These are phyloP conservation scores for Zygotorulaspora sp. DNA, from an alignment of 805 yeast genomes.

Conservation along the genomic window DNA sequence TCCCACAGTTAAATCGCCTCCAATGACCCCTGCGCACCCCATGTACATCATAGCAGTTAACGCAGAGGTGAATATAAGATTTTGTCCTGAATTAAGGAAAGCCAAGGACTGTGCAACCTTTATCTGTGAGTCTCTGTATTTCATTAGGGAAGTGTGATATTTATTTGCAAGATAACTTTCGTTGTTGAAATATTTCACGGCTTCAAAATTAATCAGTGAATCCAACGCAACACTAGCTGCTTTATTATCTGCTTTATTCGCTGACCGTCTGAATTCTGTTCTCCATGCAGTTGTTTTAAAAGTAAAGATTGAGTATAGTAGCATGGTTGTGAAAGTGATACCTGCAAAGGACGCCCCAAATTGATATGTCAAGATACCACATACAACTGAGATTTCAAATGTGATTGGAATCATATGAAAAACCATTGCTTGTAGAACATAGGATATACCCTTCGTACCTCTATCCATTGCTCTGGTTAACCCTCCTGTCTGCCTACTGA, in stretches of 20 bases:
- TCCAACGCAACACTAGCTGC: slow-evolving; percentile 96
- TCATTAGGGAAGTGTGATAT: slow-evolving; percentile 67
- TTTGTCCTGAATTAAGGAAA: slow-evolving; percentile 74
- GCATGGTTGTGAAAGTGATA: slow-evolving; percentile 82
- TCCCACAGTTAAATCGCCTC: slow-evolving; percentile 82
- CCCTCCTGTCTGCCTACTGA: slow-evolving; percentile 92
- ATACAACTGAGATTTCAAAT: slow-evolving; percentile 86
- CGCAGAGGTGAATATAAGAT: slow-evolving; percentile 77
- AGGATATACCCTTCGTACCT: slow-evolving; percentile 95
- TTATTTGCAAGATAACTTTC: slow-evolving; percentile 74
- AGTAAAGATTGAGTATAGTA: slow-evolving; percentile 82
- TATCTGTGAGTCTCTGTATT: slow-evolving; percentile 64
- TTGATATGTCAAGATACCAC: slow-evolving; percentile 89
- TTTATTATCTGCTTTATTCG: slow-evolving; percentile 87
- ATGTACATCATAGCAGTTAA: slow-evolving; percentile 96
- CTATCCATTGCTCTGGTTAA: slow-evolving; percentile 93
- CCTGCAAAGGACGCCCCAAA: slow-evolving; percentile 87
- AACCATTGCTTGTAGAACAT: slow-evolving; percentile 93
- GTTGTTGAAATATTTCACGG: slow-evolving; percentile 91
- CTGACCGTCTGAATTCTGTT: slow-evolving; percentile 82
- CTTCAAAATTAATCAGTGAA: slow-evolving; percentile 88
- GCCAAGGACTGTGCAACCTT: slow-evolving; percentile 84
- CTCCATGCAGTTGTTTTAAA: slow-evolving; percentile 95
- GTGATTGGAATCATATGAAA: slow-evolving; percentile 92
- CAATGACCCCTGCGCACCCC: slow-evolving; percentile 92